Evolutionary conservation across 2,329 filamentous ascomycete genomes (phyloP), one percentile per base, ranked within the genome.

Genomic region (Epichloe baconii): DNA sequence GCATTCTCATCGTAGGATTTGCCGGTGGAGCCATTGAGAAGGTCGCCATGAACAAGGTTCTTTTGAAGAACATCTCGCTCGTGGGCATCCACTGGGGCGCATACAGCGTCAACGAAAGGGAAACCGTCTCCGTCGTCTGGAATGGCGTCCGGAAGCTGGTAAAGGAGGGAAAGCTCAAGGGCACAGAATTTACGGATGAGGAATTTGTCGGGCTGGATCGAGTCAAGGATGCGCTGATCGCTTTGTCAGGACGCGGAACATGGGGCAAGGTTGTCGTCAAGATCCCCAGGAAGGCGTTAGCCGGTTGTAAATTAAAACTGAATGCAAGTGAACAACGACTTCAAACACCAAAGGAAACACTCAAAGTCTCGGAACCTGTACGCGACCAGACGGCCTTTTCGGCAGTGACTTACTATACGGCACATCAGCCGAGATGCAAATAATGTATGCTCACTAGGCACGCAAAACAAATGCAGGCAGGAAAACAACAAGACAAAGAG

Each of bases 221-320:
- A 52, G 78, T 96, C 31, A 84, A 85, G 0, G 79, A 78, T 54
- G 90, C 90, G 0, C 66, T 97, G 60, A 74, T 83, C 60, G 86
- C 86, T 2, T 69, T 97, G 51, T 90, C 88, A 1, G 80, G 80
- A 1, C 75, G 91, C 53, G 86, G 85, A 48, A 95, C 89, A 1
- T 97, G 91, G 91, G 91, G 91, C 0, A 97, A 97, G 75, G 91
- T 97, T 0, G 88, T 96, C 1, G 83, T 96, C 19, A 88, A 88
- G 68, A 74, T 97, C 42, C 82, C 1, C 86, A 89, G 59, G 75
- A 80, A 44, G 76, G 73, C 6, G 71, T 74, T 55, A 79, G 74
- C 59, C 80, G 77, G 65, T 58, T 83, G 62, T 83, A 57, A 61
- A 43, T 44, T 5, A 11, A 10, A 31, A 4, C 10, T 14, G 34